Base-by-base conservation (phyloP, 768 basidiomycete genomes). In the Cubamyces lactineus region DNA sequence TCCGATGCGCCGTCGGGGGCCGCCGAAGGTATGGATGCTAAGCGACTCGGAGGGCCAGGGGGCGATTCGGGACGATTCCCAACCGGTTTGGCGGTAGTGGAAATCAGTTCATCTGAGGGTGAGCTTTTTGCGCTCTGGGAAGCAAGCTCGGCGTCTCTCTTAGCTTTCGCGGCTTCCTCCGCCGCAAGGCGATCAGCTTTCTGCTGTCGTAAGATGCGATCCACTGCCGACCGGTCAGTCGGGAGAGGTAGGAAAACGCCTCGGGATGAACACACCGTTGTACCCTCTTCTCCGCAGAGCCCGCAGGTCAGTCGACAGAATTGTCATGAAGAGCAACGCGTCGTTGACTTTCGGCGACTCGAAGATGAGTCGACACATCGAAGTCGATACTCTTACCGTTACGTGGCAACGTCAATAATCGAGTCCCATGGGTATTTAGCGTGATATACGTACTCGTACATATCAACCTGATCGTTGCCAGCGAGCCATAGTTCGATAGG, bases 311-410 rank as follows among this genome's bases (percentile, higher is more conserved):
- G 96, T 98, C 0, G 94, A 93, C 17, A 99, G 80, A 55, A 99
- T 93, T 0, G 95, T 97, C 85, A 93, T 91, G 66, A 98, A 89
- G 8, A 98, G 72, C 7, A 99, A 79, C 0, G 91, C 85, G 71
- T 99, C 96, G 70, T 95, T 93, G 24, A 88, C 84, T 73, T 91
- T 89, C 2, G 87, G 87, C 8, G 84, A 81, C 57, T 89, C 84
- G 64, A 98, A 92, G 30, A 97, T 74, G 7, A 90, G 72, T 17
- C 87, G 86, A 72, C 92, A 94, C 30, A 98, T 77, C 1, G 91
- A 89, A 0, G 86, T 88, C 0, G 96, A 89, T 15, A 98, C 88
- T 73, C 94, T 96, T 51, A 2, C 58, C 38, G 34, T 56, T n/a
- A 64, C 41, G 43, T 41, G 61, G 24, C 21, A 17, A 47, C 58